A percentile compares a stretch with the other conserved stretches of the same genome.
These are phyloP conservation scores for Leishmania amazonensis DNA, from an alignment of 208 protist species.

Conservation along the genomic window DNA sequence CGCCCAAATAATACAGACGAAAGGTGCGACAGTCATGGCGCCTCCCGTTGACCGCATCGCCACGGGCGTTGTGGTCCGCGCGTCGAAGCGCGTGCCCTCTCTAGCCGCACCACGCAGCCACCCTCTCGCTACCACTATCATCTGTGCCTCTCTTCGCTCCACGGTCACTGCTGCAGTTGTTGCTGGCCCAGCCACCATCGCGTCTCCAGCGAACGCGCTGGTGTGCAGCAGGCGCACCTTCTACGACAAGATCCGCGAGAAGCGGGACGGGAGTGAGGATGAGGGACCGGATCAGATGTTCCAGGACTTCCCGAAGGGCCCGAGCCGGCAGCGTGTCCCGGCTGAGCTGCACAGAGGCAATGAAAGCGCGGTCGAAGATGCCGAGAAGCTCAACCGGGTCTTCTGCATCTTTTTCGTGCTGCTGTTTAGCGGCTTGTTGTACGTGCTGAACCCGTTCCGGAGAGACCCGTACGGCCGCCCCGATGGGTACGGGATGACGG, in stretches of 20 bases:
- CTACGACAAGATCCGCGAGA: constrained; percentile 68
- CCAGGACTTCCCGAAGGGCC: constrained; percentile 56
- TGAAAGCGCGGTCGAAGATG: constrained; percentile 40
- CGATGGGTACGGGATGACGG: constrained; percentile 38
- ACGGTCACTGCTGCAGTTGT: neutral
- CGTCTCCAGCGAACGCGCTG: constrained; percentile 8
- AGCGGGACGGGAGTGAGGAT: constrained; percentile 52
- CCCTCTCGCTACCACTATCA: neutral
- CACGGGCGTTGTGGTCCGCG: neutral
- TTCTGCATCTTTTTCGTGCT: constrained; percentile 41
- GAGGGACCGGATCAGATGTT: constrained; percentile 61
- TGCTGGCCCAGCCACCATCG: neutral
- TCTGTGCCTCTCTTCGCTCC: neutral
- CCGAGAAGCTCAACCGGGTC: constrained; percentile 42
- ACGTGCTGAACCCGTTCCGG: constrained; percentile 54
- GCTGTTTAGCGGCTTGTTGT: constrained; percentile 4
- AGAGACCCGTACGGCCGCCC: constrained; percentile 40
- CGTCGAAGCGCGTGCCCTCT: neutral
- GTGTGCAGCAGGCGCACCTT: constrained; percentile 39
- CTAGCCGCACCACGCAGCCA: too few species aligned
- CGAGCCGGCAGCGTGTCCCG: constrained; percentile 48
- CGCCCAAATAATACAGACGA: neutral
- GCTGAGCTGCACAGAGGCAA: constrained; percentile 47
- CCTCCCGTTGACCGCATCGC: neutral
- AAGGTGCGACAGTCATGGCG: neutral